phyloP scores from a whole-genome alignment of 768 basidiomycete species.

The Mycena olivaceomarginata region DNA sequence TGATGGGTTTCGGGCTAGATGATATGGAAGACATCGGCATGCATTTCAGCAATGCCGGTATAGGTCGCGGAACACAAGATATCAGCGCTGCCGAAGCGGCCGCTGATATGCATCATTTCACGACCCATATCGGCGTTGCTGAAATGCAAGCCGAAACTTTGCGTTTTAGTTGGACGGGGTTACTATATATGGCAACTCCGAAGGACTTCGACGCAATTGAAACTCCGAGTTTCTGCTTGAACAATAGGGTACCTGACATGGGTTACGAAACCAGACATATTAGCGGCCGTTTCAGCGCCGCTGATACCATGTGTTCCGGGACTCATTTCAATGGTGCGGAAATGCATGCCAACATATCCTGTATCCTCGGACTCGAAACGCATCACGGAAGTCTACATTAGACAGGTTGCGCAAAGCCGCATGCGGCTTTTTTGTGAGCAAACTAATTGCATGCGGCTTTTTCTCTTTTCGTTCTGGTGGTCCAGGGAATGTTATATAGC shows the following conservation, averaged over 20 bases:
- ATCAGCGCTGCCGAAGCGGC: background rate
- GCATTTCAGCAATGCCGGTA: too few species aligned
- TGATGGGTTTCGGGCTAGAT: too few species aligned
- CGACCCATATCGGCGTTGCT: background rate
- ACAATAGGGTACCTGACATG: too few species aligned
- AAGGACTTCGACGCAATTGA: background rate
- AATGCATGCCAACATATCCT: background rate
- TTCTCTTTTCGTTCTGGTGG: too few species aligned
- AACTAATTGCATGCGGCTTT: too few species aligned
- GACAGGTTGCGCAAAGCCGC: too few species aligned
- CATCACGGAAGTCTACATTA: too few species aligned
- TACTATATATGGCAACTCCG: too few species aligned
- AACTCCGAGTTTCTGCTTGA: background rate
- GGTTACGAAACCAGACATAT: background rate
- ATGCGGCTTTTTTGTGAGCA: too few species aligned
- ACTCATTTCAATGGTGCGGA: background rate
- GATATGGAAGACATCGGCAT: too few species aligned
- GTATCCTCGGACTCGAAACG: background rate
- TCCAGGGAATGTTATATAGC: too few species aligned
- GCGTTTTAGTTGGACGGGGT: too few species aligned
- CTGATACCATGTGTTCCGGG: background rate
- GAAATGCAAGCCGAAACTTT: background rate
- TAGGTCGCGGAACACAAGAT: background rate
- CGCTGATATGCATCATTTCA: background rate
- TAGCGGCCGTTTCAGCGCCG: background rate